Percentiles rank a stretch among this genome's conserved stretches.
Evolutionary conservation across 495 filamentous ascomycete species (phyloP).

Genomic region (Penicillium dipodomyicola): DNA sequence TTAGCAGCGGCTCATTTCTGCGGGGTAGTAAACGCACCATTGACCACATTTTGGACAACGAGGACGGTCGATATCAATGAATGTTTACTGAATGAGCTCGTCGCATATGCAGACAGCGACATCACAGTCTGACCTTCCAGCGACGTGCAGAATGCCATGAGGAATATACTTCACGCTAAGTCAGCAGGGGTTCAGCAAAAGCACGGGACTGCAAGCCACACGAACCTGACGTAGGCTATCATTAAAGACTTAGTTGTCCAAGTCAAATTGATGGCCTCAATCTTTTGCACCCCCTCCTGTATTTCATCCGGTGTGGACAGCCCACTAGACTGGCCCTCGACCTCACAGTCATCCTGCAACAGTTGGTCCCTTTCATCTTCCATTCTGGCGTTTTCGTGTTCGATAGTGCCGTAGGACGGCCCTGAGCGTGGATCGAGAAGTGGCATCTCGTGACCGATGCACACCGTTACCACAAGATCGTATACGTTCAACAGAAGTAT

Average conservation of each 20-base stretch:
- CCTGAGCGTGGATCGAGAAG: constrained; percentile 35
- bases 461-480: constrained; percentile 10
- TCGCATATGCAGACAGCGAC: constrained; percentile 56
- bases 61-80: constrained; percentile 56
- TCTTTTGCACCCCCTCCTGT: constrained; percentile 55
- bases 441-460: constrained; percentile 33
- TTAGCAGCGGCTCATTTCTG: constrained; percentile 8
- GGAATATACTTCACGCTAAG: constrained; percentile 46
- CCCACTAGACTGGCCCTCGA: constrained; percentile 26
- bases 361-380: constrained; percentile 39
- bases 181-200: constrained; percentile 20
- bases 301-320: constrained; percentile 34
- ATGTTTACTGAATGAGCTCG: constrained; percentile 57
- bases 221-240: constrained; percentile 55
- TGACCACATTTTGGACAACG: constrained; percentile 57
- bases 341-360: constrained; percentile 32
- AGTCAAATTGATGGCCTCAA: constrained; percentile 56
- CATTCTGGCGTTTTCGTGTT: constrained; percentile 24
- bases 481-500: constrained; percentile 3
- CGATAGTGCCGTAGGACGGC: constrained; percentile 44
- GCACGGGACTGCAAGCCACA: constrained; percentile 20
- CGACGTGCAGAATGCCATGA: constrained; percentile 56
- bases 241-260: constrained; percentile 54
- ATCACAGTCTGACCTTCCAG: constrained; percentile 55
- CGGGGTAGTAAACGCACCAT: constrained; percentile 35